Evolutionary conservation across 2,329 filamentous ascomycete genomes (phyloP), one percentile per base, ranked within the genome.

Genomic region (Ophiocordyceps camponoti-saundersi): DNA sequence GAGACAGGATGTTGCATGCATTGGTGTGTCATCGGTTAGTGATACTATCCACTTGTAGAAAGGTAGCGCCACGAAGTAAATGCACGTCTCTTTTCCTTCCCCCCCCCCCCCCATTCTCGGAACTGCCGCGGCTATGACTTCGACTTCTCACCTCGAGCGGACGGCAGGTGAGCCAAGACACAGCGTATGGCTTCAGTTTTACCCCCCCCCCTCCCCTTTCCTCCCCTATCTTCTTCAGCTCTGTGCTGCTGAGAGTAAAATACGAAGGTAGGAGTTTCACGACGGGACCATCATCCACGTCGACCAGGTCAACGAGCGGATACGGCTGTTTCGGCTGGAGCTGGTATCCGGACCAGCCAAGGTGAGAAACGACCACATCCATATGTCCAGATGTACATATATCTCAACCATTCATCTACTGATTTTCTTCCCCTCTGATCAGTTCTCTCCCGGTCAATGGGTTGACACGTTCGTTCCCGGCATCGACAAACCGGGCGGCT

Each of bases 371-470:
- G 13, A 32, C 3, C 5, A 34, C 32, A 3, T 2, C 8, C 3
- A 3, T 16, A n/a, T 18, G 6, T n/a, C n/a, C n/a, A n/a, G n/a
- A n/a, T 13, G 5, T 16, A 16, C 34, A 18, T 39, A 18, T 6
- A 7, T 10, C 15, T n/a, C n/a, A n/a, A n/a, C 34, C 4, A 8
- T 2, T 39, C 6, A 29, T 10, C 26, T 6, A 10, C 34, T 39
- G 34, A 11, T 39, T 18, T n/a, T 7, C 8, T 7, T 15, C 13
- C 13, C 16, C 36, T 39, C 18, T 2, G 8, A 7, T 16, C n/a
- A 48, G 45, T 93, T 92, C 63, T 70, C 79, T 6, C 78, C 88
- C 6, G 88, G 88, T 47, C 88, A 94, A 69, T 95, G 87, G 85
- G 72, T 95, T 48, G 88, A 95, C 60, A 80, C 87, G 7, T 81